phyloP scores from a whole-genome alignment of 2,329 filamentous ascomycete species.

The Diplodia mutila region DNA sequence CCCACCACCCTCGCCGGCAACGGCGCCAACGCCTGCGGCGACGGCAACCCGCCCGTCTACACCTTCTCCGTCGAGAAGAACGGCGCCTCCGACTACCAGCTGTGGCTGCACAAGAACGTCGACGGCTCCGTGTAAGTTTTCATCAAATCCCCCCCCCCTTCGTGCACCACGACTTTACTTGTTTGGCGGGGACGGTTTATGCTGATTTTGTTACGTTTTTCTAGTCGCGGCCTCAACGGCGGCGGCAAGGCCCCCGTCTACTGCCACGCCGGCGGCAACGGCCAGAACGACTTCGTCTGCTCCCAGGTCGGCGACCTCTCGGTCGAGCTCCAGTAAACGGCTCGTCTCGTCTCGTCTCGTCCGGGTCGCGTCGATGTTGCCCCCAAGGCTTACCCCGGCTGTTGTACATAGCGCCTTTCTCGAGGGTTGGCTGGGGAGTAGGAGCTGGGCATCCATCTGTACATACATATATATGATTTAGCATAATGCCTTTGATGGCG shows the following conservation, averaged over 20 bases:
- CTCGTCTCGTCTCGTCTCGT: too few species aligned
- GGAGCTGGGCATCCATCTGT: too few species aligned
- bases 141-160: too few species aligned
- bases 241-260: background rate
- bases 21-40: conserved; percentile 1
- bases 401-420: too few species aligned
- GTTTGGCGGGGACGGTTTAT: too few species aligned
- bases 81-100: background rate
- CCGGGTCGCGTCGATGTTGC: too few species aligned
- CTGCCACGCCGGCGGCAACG: conserved; percentile 13
- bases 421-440: too few species aligned
- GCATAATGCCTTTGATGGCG: too few species aligned
- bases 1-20: background rate
- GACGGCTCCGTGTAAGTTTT: conserved; percentile 4
- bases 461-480: too few species aligned
- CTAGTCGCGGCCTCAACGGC: conserved; percentile 5
- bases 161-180: too few species aligned
- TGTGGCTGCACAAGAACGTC: conserved; percentile 4
- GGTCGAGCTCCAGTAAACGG: too few species aligned
- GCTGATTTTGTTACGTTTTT: background rate
- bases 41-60: conserved; percentile 10
- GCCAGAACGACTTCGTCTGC: conserved; percentile 12
- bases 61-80: conserved; percentile 11
- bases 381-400: too few species aligned
- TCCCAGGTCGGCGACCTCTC: background rate